phyloP scores from a whole-genome alignment of 441 rosid genomes.

The Jatropha podagrica region DNA sequence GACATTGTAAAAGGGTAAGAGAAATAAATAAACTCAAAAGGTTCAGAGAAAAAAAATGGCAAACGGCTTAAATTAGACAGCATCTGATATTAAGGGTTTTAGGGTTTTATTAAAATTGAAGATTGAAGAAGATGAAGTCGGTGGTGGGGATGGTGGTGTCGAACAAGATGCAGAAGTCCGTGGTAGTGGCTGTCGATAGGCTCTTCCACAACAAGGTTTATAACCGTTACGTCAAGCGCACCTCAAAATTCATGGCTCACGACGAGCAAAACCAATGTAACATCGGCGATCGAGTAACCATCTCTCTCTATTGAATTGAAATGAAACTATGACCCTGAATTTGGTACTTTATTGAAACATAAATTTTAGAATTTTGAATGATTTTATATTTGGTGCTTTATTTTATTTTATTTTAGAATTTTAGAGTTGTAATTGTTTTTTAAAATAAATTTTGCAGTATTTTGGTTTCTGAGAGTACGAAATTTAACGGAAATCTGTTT shows the following conservation, averaged over 20 bases:
- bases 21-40: too few relatives aligned
- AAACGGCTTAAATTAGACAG: too few relatives aligned
- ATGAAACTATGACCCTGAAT: too few relatives aligned
- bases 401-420: too few relatives aligned
- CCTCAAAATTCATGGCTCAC: slow-evolving; percentile 98
- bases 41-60: too few relatives aligned
- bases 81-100: too few relatives aligned
- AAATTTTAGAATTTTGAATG: too few relatives aligned
- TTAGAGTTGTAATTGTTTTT: background rate
- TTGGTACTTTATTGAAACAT: too few relatives aligned
- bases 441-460: background rate
- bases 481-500: background rate
- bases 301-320: background rate
- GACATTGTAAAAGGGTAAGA: too few relatives aligned
- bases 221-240: slow-evolving; percentile 87
- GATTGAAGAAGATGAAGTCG: slow-evolving; percentile 27
- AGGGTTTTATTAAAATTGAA: too few relatives aligned
- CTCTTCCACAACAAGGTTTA: slow-evolving; percentile 77
- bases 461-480: background rate
- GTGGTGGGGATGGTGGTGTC: slow-evolving; percentile 88
- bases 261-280: slow-evolving; percentile 71
- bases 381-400: too few relatives aligned
- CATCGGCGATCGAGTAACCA: slow-evolving; percentile 75
- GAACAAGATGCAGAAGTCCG: slow-evolving; percentile 98
- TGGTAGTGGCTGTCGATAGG: slow-evolving; percentile 85